Base-by-base conservation (phyloP, 2,329 filamentous ascomycete genomes). In the Aspergillus pseudoviridinutans region DNA sequence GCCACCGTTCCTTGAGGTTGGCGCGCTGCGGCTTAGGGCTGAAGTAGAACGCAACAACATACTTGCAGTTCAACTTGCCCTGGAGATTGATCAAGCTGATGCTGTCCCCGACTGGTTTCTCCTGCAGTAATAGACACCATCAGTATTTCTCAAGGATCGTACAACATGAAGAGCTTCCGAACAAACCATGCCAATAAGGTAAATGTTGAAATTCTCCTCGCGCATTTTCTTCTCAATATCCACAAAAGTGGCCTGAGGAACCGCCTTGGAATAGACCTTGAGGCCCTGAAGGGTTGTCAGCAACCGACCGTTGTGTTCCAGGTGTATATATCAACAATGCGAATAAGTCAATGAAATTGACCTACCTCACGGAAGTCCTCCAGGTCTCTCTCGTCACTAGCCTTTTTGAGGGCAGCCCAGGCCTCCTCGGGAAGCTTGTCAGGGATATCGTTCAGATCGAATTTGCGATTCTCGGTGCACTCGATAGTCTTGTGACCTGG, bases 1-100 rank as follows among this genome's bases (percentile, higher is more conserved):
- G 82, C 82, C 82, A 85, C 49, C 77, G 77, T 2, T 74, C 70
- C 22, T 74, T 70, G 22, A 80, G 75, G 47, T 72, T 76, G 12
- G 71, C 70, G 55, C 82, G 80, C 58, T 77, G 77, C 4, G 80
- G 74, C 60, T 80, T 79, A 14, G 68, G 60, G 12, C 69, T 75
- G 62, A 75, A 78, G 66, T 78, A 82, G 67, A 81, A 79, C 0
- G 76, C 76, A 54, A 84, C 74, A 27, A 77, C 73, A 57, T 78
- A 84, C 58, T 79, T 78, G 68, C 80, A 78, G 57, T 79, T 76
- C 20, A 76, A 64, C 53, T 82, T 79, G 50, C 83, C 83, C 60
- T 82, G 76, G 9, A 84, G 72, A 59, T 82, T 77, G 61, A 85
- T 78, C 25, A 82, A 73, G 50, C 76, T 82, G 64, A 79, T 78